These are phyloP conservation scores for Phanerodontia chrysosporium DNA, from an alignment of 768 basidiomycete species.

Conservation along the genomic window DNA sequence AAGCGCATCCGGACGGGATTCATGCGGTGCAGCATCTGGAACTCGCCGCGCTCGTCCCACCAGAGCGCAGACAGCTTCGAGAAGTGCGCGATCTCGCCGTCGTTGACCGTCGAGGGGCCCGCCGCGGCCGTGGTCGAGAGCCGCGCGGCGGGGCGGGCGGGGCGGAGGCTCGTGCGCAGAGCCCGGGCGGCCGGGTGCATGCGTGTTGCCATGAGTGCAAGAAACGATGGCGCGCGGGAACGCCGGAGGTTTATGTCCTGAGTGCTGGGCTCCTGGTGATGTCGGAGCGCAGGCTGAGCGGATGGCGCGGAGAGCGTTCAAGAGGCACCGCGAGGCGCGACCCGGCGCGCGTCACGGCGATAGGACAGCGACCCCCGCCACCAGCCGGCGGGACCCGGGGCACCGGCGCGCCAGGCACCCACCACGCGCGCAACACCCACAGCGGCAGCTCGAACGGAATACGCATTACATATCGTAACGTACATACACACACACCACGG, in stretches of 20 bases:
- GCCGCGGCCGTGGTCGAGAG: background rate
- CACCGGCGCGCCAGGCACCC: background rate
- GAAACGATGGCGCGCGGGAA: too few species aligned
- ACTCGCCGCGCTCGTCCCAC: slow-evolving; percentile 96
- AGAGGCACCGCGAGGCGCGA: background rate
- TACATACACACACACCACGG: background rate
- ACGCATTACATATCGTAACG: background rate
- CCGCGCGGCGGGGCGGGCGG: too few species aligned
- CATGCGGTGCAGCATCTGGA: slow-evolving; percentile 86
- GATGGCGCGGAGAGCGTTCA: background rate
- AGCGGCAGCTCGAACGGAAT: background rate
- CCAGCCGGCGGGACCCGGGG: background rate
- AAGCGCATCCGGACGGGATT: slow-evolving; percentile 87
- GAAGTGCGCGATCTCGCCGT: slow-evolving; percentile 83
- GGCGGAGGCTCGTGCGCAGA: too few species aligned
- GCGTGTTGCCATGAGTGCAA: too few species aligned
- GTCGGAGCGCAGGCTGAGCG: background rate
- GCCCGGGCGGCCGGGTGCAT: too few species aligned
- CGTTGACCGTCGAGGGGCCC: slow-evolving; percentile 53
- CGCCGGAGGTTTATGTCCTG: too few species aligned
- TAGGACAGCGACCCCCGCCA: background rate
- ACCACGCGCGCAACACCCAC: background rate
- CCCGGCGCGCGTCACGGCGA: background rate
- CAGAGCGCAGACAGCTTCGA: slow-evolving; percentile 84
- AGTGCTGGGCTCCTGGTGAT: background rate